These are phyloP conservation scores for Henckelia pumila DNA, from an alignment of 257 asterid genomes.

Conservation along the genomic window DNA sequence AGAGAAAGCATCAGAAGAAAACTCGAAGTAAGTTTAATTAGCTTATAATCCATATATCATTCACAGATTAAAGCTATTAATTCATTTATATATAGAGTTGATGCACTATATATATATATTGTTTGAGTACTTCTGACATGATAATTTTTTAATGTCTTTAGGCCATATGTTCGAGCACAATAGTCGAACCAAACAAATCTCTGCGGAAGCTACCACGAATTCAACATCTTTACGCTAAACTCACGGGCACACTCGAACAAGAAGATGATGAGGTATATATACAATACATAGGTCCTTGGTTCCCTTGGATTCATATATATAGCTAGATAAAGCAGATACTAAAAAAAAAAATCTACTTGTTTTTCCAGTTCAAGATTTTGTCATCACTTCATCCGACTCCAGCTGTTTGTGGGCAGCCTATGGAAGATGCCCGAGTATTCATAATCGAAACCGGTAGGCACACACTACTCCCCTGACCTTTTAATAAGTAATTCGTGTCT, in stretches of 20 bases:
- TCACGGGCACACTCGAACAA: conserved; percentile 57
- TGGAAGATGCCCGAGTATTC: conserved; percentile 74
- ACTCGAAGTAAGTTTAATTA: conserved; percentile 76
- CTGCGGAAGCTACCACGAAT: conserved; percentile 76
- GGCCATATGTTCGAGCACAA: conserved; percentile 65
- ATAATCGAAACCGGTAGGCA: conserved; percentile 73
- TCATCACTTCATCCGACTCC: conserved; percentile 97
- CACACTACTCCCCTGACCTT: not conserved
- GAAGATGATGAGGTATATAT: conserved; percentile 83
- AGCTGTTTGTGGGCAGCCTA: conserved; percentile 97
- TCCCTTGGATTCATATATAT: not conserved
- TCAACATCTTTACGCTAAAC: conserved; percentile 90
- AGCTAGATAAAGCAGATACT: not conserved
- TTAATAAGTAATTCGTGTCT: no score
- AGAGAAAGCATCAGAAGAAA: conserved; percentile 76
- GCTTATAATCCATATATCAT: conserved; percentile 3
- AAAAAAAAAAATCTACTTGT: no score
- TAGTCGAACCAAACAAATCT: conserved; percentile 75
- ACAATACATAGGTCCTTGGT: not conserved
- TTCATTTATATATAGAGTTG: not conserved
- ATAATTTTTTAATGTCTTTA: conserved; percentile 25
- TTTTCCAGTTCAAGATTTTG: conserved; percentile 81
- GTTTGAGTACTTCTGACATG: conserved; percentile 5
- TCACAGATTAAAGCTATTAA: not conserved
- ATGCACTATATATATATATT: not conserved